These are phyloP conservation scores for Chrysosporium keratinophilum DNA, from an alignment of 2,329 filamentous ascomycete genomes.

Conservation along the genomic window DNA sequence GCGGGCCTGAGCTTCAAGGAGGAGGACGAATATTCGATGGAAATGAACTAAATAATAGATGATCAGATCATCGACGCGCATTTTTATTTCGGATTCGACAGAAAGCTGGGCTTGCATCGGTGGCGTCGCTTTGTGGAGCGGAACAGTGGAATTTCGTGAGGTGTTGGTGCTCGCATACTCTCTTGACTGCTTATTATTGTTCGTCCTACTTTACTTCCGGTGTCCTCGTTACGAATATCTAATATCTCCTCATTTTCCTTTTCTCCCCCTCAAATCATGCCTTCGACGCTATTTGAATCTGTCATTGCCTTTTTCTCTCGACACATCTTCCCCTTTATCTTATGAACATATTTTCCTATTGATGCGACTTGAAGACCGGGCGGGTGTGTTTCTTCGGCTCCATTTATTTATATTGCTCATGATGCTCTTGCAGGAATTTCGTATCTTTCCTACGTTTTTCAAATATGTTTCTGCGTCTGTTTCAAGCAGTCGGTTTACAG, in stretches of 20 bases:
- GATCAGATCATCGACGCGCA: background rate
- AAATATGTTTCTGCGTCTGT: too few species aligned
- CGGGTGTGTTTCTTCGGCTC: background rate
- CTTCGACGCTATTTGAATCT: background rate
- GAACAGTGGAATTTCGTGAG: constrained; percentile 5
- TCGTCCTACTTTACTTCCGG: background rate
- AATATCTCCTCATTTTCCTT: background rate
- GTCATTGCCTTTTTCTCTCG: background rate
- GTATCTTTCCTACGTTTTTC: background rate
- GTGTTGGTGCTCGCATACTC: constrained; percentile 1
- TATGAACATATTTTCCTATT: background rate
- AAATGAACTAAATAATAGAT: constrained; percentile 36
- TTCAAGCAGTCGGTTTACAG: too few species aligned
- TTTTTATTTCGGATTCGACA: background rate
- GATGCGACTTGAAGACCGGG: background rate
- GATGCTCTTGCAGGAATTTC: background rate
- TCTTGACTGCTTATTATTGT: background rate
- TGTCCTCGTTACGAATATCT: background rate
- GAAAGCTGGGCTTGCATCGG: constrained; percentile 1
- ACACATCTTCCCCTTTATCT: background rate
- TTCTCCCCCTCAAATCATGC: background rate
- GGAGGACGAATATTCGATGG: constrained; percentile 88
- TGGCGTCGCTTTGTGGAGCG: constrained; percentile 4
- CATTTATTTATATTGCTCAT: background rate
- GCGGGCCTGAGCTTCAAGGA: constrained; percentile 73